Evolutionary conservation across 2,329 filamentous ascomycete species (phyloP).

Genomic region (Trichoderma lentiforme): DNA sequence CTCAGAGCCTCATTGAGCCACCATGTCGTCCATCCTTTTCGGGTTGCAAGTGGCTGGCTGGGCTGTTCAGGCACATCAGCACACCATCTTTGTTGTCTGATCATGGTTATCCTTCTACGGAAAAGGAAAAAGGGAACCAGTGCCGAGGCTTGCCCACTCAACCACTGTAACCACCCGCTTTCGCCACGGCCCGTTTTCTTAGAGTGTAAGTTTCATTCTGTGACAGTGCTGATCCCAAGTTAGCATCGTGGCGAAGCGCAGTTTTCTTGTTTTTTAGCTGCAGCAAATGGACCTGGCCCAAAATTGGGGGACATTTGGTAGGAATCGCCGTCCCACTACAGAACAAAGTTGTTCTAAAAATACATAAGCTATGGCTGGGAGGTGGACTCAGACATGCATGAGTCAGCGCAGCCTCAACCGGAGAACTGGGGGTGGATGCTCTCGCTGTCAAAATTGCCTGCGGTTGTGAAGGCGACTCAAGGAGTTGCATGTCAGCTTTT

Average conservation of each 20-base stretch:
- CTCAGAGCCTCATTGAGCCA: neutral
- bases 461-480: neutral
- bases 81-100: neutral
- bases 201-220: neutral
- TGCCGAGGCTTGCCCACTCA: neutral
- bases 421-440: neutral
- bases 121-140: neutral
- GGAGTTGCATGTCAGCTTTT: neutral
- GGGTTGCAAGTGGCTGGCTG: neutral
- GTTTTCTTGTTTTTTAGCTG: slow-evolving; percentile 1
- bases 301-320: neutral
- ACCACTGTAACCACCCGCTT: neutral
- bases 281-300: neutral
- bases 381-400: neutral
- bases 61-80: neutral
- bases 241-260: slow-evolving; percentile 12
- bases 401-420: neutral
- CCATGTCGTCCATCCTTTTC: neutral
- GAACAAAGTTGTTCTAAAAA: slow-evolving; percentile 1
- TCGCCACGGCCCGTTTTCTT: slow-evolving; percentile 3
- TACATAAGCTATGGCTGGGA: neutral
- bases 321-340: neutral
- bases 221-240: neutral
- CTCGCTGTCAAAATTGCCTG: neutral
- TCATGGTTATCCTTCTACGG: neutral